Base-by-base conservation (phyloP, 2,329 filamentous ascomycete genomes). In the Colletotrichum gloeosporioides region DNA sequence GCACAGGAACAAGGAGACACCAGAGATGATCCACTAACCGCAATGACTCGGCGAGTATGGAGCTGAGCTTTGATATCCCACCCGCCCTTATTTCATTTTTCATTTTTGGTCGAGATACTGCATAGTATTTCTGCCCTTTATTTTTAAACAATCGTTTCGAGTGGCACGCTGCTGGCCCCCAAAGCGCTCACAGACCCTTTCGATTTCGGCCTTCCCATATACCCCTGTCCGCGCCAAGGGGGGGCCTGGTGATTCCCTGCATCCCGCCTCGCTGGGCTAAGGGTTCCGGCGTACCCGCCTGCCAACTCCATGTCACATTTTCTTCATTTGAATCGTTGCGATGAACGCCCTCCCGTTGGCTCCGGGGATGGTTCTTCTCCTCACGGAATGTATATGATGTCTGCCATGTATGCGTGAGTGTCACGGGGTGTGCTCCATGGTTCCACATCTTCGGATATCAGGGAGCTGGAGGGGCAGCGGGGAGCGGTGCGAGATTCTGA, bases 221-320 rank as follows among this genome's bases (percentile, higher is more conserved):
- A 29, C 57, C 57, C 67, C 44, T 31, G 44, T 18, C 27, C 22
- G 36, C 18, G 32, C 25, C 44, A 53, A 53, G 44, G 10, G 44
- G 44, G 8, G 29, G 29, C 71, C 57, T n/a, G 59, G 44, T 63
- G 44, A 53, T 53, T n/a, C 44, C 44, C 44, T 53, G 44, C 44
- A 59, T 71, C 18, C 62, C 67, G 59, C 44, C 57, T 71, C 61
- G 59, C 71, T 61, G 67, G 72, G 68, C 49, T 34, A 36, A n/a
- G 59, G 49, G 61, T 57, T 55, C 71, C 72, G 49, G 49, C 39
- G 67, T 71, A 75, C 61, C 72, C 72, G 34, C 67, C 59, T 53
- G 49, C 44, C 44, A 71, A 71, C 72, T 75, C 16, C 71, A 61
- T 71, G 67, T 53, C 44, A 53, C 27, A 65, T 44, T 36, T 36